Evolutionary conservation across 306 rosid genomes (phyloP), one percentile per base, ranked within the genome.

Genomic region (Sicyos baderoa): DNA sequence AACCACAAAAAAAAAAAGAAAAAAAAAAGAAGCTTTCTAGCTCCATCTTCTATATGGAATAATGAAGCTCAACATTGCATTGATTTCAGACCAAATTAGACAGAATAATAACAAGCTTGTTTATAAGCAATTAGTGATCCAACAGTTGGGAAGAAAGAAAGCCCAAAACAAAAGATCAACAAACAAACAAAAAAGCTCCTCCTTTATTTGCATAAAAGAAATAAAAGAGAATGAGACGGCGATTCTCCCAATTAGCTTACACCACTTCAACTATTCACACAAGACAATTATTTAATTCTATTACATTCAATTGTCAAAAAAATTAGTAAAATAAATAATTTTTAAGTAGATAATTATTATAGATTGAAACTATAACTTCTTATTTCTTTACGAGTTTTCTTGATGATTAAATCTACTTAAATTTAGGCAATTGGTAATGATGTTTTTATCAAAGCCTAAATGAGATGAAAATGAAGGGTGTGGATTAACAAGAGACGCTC

Each of bases 401-500:
- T 40, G 6, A 7, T 40, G 7, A 40, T 40, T 40, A 40, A 40
- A 12, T 1, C 45, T 7, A 40, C 12, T 40, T 2, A 40, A 12
- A 2, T 40, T 40, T 1, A 9, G 45, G 45, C 45, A 67, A 8
- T 67, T 67, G 23, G 40, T 14, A 21, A 66, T 67, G 25, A 67
- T 67, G 72, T 67, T 47, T 45, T 47, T 47, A 66, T 44, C 55
- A 25, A 67, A 14, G 56, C 72, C 21, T 67, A 23, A 67, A 67
- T 49, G 23, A 55, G 72, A 67, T 48, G 55, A 47, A 67, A 67
- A 67, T 67, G 54, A 67, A 67, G 57, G 42, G 45, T 4, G 9
- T 48, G 35, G 71, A 65, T 45, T 22, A 29, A 48, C 56, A 15
- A 14, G 0, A 48, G 16, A 16, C 56, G 22, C 57, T 48, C 10